Conservation (phyloP, 768 basidiomycete genomes). For the Hygrophoropsis aurantiaca region DNA sequence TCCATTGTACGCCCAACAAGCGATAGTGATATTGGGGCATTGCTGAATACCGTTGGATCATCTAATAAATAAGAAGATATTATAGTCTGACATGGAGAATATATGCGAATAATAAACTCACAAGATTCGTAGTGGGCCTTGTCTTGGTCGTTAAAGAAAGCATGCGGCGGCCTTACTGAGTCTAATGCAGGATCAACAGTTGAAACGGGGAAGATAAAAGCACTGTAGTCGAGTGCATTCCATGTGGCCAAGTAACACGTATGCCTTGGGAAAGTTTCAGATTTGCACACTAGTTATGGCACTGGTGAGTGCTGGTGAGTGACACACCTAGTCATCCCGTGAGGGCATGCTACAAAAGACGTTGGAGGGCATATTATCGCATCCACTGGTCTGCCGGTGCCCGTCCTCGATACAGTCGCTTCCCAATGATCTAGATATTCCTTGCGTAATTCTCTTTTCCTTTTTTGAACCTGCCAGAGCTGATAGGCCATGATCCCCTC, state of each 20-base stretch:
- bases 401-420: constrained; percentile 46
- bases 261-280: constrained; percentile 31
- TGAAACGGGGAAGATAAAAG: constrained; percentile 64
- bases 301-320: constrained; percentile 12
- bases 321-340: constrained; percentile 55
- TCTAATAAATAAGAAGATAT: constrained; percentile 37
- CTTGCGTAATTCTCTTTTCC: constrained; percentile 44
- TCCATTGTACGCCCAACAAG: constrained; percentile 68
- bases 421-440: constrained; percentile 67
- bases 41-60: constrained; percentile 51
- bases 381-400: constrained; percentile 73
- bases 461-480: constrained; percentile 62
- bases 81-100: background rate
- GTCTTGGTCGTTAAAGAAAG: constrained; percentile 52
- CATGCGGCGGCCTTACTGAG: constrained; percentile 38
- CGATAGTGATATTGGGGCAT: constrained; percentile 66
- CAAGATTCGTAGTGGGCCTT: constrained; percentile 51
- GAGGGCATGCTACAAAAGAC: constrained; percentile 60
- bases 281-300: constrained; percentile 4
- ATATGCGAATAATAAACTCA: constrained; percentile 29
- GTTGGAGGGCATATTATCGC: constrained; percentile 69
- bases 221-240: constrained; percentile 68
- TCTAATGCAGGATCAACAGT: constrained; percentile 57
- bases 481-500: constrained; percentile 45
- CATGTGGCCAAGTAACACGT: constrained; percentile 58